phyloP scores from a whole-genome alignment of 495 filamentous ascomycete species.

The Extremus antarcticus region DNA sequence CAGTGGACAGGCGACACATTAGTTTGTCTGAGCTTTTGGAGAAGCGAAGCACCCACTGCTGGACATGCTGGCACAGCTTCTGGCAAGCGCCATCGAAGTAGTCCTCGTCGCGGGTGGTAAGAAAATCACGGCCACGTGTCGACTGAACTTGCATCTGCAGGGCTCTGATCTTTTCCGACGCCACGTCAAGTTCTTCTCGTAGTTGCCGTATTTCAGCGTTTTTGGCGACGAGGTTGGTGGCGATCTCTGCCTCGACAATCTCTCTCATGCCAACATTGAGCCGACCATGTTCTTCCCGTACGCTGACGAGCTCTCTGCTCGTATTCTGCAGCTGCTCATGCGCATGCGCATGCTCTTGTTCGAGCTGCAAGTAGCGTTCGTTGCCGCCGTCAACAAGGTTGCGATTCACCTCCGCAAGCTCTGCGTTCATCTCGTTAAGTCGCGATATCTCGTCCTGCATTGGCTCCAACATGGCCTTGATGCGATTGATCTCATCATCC shows the following conservation, averaged over 20 bases:
- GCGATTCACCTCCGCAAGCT: slow-evolving; percentile 58
- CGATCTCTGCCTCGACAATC: slow-evolving; percentile 50
- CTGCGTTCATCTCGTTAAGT: slow-evolving; percentile 63
- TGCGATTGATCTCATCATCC: slow-evolving; percentile 69
- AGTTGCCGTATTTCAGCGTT: slow-evolving; percentile 69
- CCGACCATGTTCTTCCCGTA: slow-evolving; percentile 48
- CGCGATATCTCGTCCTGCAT: slow-evolving; percentile 67
- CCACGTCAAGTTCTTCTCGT: slow-evolving; percentile 62
- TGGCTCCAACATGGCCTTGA: slow-evolving; percentile 64
- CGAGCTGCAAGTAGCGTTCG: slow-evolving; percentile 47
- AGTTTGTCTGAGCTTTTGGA: slow-evolving; percentile 88
- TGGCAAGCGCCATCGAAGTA: slow-evolving; percentile 94
- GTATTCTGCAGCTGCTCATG: slow-evolving; percentile 37
- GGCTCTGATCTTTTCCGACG: slow-evolving; percentile 65
- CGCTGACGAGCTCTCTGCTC: slow-evolving; percentile 50
- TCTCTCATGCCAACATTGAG: slow-evolving; percentile 54
- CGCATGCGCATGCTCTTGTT: slow-evolving; percentile 46
- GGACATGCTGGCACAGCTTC: slow-evolving; percentile 82
- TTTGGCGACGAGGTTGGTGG: slow-evolving; percentile 53
- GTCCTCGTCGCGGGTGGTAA: slow-evolving; percentile 75
- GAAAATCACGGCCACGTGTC: slow-evolving; percentile 51
- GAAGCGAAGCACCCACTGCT: slow-evolving; percentile 93
- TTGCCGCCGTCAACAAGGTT: slow-evolving; percentile 54
- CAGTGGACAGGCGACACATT: slow-evolving; percentile 66
- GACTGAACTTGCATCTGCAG: slow-evolving; percentile 76